Percentiles rank a stretch among this genome's conserved stretches.
Conservation (phyloP, 1,284 basidiomycete genomes). For the Laetiporus sulphureus region DNA sequence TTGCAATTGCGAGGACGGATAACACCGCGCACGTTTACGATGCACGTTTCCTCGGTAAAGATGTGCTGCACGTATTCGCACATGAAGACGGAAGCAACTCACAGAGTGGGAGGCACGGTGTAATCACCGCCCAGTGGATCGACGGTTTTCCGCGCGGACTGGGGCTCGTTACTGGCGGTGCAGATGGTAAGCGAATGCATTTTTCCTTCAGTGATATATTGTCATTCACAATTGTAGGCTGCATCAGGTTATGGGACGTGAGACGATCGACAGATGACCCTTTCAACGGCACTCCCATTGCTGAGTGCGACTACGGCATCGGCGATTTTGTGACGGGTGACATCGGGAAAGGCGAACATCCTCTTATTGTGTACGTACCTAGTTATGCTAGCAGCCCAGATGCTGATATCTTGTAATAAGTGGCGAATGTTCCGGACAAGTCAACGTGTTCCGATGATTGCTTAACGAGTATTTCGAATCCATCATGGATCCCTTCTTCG, state of each 20-base stretch:
- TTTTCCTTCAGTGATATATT: neutral
- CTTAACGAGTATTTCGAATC: no score
- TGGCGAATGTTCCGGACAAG: neutral
- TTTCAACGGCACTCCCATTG: neutral
- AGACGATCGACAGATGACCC: neutral
- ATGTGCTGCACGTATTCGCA: constrained; percentile 38
- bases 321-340: neutral
- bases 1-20: constrained; percentile 55
- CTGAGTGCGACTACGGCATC: neutral
- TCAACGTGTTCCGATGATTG: neutral
- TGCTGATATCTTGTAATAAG: neutral
- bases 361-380: neutral
- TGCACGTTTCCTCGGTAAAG: constrained; percentile 40
- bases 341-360: neutral
- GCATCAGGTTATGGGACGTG: neutral
- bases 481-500: no score
- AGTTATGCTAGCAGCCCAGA: neutral
- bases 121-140: neutral
- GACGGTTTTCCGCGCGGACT: neutral
- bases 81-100: constrained; percentile 28
- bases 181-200: neutral
- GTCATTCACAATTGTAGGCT: neutral
- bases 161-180: neutral
- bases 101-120: neutral
- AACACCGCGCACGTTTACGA: constrained; percentile 59